Evolutionary conservation across 129 eudicot species (phyloP), one percentile per base, ranked within the genome.

Genomic region (Cynara cardunculus): DNA sequence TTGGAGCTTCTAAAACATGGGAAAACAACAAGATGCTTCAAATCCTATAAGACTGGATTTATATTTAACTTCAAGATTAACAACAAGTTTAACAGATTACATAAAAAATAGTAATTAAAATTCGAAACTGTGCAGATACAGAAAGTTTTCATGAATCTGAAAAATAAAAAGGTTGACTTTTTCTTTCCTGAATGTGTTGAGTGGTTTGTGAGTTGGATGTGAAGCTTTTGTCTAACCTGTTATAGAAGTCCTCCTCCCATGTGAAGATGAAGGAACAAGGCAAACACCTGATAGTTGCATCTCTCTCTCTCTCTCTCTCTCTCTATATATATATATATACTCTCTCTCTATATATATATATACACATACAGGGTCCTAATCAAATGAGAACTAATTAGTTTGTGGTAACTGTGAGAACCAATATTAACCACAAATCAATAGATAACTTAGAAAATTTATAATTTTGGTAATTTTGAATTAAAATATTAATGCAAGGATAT

Each of bases 171-270:
- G 76, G 75, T 74, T 77, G 65, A 44, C 56, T 66, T 59, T 56
- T 32, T 21, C 18, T 53, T 44, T 66, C 26, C 28, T 21, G 73
- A 56, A 56, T n/a, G 25, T 18, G 32, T 49, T 25, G 75, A 81
- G 84, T 74, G 73, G 72, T 80, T 64, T 73, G 37, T 68, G 81
- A 82, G 81, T 49, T 75, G 81, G 76, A 82, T 68, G 81, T 37
- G 77, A 76, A 76, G 78, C 73, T 76, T 76, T 76, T 46, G 35
- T 69, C 78, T 82, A 76, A 82, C 85, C 85, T 82, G 85, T 82
- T 82, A 76, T 21, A 31, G 68, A 82, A 82, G 78, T 56, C 24
- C 22, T 53, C 22, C 7, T 56, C 64, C 72, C 74, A 39, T 74
- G 84, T 64, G 28, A 22, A 70, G 77, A 56, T 70, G 72, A 71